A percentile compares a stretch with the other conserved stretches of the same genome.
These are phyloP conservation scores for Perkinsus chesapeaki DNA, from an alignment of 169 alveolate species.

Conservation along the genomic window DNA sequence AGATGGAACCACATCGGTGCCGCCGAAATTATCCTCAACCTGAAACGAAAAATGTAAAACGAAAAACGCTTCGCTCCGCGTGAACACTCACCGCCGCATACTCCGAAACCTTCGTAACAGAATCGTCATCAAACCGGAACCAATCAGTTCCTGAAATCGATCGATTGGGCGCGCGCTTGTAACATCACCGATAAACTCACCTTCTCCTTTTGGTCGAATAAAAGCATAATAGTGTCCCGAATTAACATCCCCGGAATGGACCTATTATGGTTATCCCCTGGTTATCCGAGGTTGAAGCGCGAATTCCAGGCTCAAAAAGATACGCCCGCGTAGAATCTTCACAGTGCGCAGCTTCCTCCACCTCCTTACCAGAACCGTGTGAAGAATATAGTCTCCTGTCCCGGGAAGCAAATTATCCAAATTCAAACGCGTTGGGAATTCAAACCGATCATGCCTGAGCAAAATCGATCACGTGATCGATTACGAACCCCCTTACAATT, in stretches of 20 bases:
- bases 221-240: slow-evolving; percentile 93
- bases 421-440: slow-evolving; percentile 80
- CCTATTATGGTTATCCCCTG: too few species aligned
- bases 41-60: slow-evolving; percentile 45
- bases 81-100: slow-evolving; percentile 64
- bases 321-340: neutral
- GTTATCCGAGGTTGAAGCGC: neutral
- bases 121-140: slow-evolving; percentile 87
- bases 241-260: slow-evolving; percentile 67
- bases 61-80: neutral
- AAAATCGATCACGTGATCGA: slow-evolving; percentile 2
- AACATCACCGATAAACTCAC: neutral
- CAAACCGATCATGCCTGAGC: slow-evolving; percentile 71
- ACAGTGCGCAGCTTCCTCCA: slow-evolving; percentile 13
- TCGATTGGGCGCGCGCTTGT: slow-evolving; percentile 18
- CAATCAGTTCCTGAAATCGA: slow-evolving; percentile 58
- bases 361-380: slow-evolving; percentile 74
- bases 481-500: slow-evolving; percentile 21
- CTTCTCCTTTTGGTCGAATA: slow-evolving; percentile 48
- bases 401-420: slow-evolving; percentile 46
- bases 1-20: slow-evolving; percentile 69
- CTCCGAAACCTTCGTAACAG: slow-evolving; percentile 68
- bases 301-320: neutral
- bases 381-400: slow-evolving; percentile 69
- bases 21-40: slow-evolving; percentile 70